Conservation (phyloP, 1,284 basidiomycete genomes). For the Sporisorium iseilematis-ciliati region DNA sequence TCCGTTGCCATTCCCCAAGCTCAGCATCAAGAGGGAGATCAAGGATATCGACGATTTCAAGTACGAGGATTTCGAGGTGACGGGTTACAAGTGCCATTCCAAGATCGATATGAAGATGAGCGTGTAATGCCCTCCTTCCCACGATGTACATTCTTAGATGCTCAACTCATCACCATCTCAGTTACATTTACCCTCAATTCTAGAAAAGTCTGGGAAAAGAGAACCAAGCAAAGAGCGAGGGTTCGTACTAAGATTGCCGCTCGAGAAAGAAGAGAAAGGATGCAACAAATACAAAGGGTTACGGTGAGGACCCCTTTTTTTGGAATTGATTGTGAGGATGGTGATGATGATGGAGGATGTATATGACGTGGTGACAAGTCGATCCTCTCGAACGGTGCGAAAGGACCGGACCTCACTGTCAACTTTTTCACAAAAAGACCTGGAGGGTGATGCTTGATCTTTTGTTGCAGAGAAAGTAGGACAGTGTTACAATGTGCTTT, state of each 20-base stretch:
- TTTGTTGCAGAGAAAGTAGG: background rate
- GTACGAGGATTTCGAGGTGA: conserved; percentile 84
- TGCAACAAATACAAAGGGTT: conserved; percentile 20
- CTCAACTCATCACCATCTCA: conserved; percentile 4
- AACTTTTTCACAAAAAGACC: no score
- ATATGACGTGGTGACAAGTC: background rate
- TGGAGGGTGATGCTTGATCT: no score
- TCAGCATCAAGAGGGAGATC: conserved; percentile 77
- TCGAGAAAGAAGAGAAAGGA: conserved; percentile 1
- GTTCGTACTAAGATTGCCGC: conserved; percentile 17
- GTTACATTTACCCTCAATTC: background rate
- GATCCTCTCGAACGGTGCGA: background rate
- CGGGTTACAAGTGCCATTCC: conserved; percentile 86
- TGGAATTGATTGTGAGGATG: conserved; percentile 11
- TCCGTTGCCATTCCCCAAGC: conserved; percentile 85
- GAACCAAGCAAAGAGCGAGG: conserved; percentile 4
- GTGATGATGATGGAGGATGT: conserved; percentile 1
- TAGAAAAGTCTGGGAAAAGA: background rate
- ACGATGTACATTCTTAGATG: background rate
- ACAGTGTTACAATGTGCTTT: conserved; percentile 12
- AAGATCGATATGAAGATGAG: conserved; percentile 98
- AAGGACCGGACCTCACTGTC: no score
- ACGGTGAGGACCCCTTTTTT: conserved; percentile 19
- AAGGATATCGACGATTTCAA: conserved; percentile 84
- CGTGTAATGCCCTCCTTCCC: conserved; percentile 73